Percentiles rank a stretch among this genome's conserved stretches.
Evolutionary conservation across 2,329 filamentous ascomycete genomes (phyloP).

Genomic region (Orbilia brochopaga): DNA sequence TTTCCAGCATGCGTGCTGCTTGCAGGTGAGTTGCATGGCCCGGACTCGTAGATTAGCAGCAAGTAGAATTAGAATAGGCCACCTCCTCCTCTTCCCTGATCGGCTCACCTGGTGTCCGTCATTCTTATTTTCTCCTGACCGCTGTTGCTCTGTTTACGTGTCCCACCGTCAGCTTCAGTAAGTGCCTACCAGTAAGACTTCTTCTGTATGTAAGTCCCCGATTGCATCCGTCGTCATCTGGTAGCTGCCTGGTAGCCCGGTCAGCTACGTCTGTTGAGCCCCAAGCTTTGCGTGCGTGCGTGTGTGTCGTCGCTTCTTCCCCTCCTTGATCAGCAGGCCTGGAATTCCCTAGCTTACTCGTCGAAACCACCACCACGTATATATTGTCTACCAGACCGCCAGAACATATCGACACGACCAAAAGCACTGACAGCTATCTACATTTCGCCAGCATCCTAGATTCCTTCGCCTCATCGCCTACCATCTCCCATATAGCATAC

Average conservation of each 20-base stretch:
- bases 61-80: conserved; percentile 2
- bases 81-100: conserved; percentile 3
- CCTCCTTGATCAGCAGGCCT: conserved; percentile 12
- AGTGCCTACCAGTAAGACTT: too few relatives aligned
- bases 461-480: not conserved
- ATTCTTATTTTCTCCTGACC: not conserved
- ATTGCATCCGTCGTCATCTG: not conserved
- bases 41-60: too few relatives aligned
- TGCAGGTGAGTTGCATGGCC: not conserved
- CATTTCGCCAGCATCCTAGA: conserved; percentile 47
- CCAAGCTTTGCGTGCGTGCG: not conserved
- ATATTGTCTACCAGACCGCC: conserved; percentile 31
- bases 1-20: too few relatives aligned
- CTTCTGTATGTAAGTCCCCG: not conserved
- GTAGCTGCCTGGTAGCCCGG: too few relatives aligned
- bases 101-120: not conserved
- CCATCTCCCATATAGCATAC: not conserved
- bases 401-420: conserved; percentile 49
- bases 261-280: not conserved
- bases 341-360: conserved; percentile 6
- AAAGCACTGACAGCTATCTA: conserved; percentile 33
- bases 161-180: not conserved
- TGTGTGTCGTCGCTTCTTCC: conserved; percentile 21
- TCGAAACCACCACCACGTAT: conserved; percentile 18
- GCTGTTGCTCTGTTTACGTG: conserved; percentile 1